phyloP scores from a whole-genome alignment of 75 land plant species.

The Sequoiadendron giganteum region DNA sequence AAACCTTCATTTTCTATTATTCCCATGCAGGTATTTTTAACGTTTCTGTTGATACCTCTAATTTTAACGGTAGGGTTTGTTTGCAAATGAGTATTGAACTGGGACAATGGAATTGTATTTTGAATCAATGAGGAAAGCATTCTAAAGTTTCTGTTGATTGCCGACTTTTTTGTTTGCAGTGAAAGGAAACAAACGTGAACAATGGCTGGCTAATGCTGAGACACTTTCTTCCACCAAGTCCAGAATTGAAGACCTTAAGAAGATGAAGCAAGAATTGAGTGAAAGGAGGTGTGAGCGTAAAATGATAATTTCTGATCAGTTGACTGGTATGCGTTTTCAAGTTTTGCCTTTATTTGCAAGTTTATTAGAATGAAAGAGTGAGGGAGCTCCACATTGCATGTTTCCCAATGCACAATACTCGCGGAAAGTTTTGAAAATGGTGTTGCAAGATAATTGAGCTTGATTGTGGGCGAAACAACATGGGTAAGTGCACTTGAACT shows the following conservation, averaged over 20 bases:
- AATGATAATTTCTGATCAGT: conserved; percentile 36
- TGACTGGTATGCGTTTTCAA: background rate
- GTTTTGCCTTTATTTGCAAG: background rate
- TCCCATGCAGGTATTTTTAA: background rate
- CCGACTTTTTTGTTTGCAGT: conserved; percentile 23
- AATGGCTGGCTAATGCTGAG: conserved; percentile 21
- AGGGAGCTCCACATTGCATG: too few relatives aligned
- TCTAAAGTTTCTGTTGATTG: background rate
- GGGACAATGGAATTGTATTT: background rate
- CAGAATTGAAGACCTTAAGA: conserved; percentile 42
- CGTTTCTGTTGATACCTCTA: background rate
- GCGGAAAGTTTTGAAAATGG: too few relatives aligned
- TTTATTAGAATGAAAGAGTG: too few relatives aligned
- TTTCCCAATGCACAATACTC: too few relatives aligned
- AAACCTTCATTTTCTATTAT: background rate
- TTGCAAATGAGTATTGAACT: background rate
- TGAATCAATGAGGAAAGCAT: background rate
- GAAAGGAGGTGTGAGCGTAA: conserved; percentile 38
- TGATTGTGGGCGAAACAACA: too few relatives aligned
- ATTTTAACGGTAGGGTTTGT: background rate
- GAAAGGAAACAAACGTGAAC: conserved; percentile 42
- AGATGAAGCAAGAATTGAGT: conserved; percentile 26
- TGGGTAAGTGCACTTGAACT: too few relatives aligned
- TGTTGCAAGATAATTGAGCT: too few relatives aligned
- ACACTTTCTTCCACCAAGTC: conserved; percentile 27